phyloP scores from a whole-genome alignment of 2,329 filamentous ascomycete genomes.

The Penicillium sp. region DNA sequence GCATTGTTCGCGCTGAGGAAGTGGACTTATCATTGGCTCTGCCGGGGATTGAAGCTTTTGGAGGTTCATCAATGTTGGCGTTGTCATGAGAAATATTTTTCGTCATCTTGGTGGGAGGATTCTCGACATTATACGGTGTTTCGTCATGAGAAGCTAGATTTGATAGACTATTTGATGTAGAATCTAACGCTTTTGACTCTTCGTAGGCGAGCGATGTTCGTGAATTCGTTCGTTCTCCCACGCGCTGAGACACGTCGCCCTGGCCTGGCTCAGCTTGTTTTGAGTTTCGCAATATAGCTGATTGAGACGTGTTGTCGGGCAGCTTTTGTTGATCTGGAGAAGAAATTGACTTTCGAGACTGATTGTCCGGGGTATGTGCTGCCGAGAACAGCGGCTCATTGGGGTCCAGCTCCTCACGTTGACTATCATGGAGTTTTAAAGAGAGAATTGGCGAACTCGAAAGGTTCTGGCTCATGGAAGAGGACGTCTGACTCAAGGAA shows the following conservation, averaged over 20 bases:
- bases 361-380: conserved; percentile 24
- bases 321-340: conserved; percentile 27
- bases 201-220: conserved; percentile 32
- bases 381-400: conserved; percentile 22
- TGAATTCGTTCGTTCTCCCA: conserved; percentile 36
- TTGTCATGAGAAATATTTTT: conserved; percentile 30
- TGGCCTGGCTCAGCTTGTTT: conserved; percentile 30
- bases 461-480: conserved; percentile 29
- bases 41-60: conserved; percentile 25
- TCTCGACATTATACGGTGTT: conserved; percentile 28
- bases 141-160: conserved; percentile 30
- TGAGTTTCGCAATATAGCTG: conserved; percentile 21
- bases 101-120: conserved; percentile 28
- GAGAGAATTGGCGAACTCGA: conserved; percentile 38
- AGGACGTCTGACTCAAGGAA: conserved; percentile 33
- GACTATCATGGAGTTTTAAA: conserved; percentile 29
- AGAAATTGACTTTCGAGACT: conserved; percentile 22
- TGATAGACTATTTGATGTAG: conserved; percentile 31
- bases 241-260: conserved; percentile 24
- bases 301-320: conserved; percentile 30
- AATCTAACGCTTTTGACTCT: conserved; percentile 26
- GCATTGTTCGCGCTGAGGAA: conserved; percentile 44
- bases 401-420: conserved; percentile 30
- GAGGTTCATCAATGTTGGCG: conserved; percentile 29
- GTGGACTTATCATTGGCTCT: conserved; percentile 35